These are phyloP conservation scores for Elymus sibiricus DNA, from an alignment of 176 grass and related monocot species.

Conservation along the genomic window DNA sequence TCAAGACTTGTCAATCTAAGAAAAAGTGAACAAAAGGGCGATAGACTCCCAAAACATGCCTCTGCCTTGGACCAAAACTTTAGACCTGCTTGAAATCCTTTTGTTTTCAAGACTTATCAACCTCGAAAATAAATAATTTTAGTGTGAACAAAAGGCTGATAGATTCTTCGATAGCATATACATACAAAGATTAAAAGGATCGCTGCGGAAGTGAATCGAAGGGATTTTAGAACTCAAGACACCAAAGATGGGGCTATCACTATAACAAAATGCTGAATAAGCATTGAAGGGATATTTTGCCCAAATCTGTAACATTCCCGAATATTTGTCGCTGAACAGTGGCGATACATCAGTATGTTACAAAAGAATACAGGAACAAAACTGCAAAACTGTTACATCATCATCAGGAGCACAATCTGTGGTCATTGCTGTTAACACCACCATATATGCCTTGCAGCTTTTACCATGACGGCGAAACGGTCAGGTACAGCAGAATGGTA, in stretches of 20 bases:
- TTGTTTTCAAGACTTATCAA: neutral
- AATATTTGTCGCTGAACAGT: neutral
- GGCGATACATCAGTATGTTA: conserved; percentile 27
- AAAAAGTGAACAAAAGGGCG: no score
- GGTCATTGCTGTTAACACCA: neutral
- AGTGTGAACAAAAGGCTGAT: neutral
- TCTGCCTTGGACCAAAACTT: neutral
- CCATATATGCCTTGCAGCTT: neutral
- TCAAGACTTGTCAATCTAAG: no score
- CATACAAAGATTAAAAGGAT: no score
- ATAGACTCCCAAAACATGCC: neutral
- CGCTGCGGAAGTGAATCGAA: neutral
- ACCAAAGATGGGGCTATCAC: neutral
- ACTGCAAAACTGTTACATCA: conserved; percentile 34
- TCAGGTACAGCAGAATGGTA: neutral
- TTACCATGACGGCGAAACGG: neutral
- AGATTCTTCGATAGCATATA: no score
- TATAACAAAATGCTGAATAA: neutral
- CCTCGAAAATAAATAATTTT: neutral
- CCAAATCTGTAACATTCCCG: neutral
- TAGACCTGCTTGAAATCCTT: neutral
- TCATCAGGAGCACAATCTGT: neutral
- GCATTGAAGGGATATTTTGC: neutral
- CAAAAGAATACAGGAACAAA: neutral
- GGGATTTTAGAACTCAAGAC: neutral